Conservation (phyloP, 148 eudicot species). For the Suaeda aralocaspica region DNA sequence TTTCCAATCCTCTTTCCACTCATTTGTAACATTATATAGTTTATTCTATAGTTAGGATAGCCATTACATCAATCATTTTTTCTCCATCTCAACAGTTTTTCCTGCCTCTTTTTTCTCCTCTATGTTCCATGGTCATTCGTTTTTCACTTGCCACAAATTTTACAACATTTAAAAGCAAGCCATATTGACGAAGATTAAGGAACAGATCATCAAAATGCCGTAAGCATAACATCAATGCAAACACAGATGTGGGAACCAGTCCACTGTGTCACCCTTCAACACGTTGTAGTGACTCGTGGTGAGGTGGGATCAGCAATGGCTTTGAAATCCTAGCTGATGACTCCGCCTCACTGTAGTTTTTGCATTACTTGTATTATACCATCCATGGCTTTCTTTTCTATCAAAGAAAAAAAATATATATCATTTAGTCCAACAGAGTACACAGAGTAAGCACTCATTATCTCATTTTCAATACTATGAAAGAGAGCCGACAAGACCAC, state of each 20-base stretch:
- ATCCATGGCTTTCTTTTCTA: conserved; percentile 96
- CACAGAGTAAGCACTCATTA: not conserved
- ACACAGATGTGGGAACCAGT: not conserved
- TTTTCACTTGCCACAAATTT: not conserved
- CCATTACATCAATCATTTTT: too few relatives aligned
- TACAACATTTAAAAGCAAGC: not conserved
- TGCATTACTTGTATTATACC: conserved; percentile 84
- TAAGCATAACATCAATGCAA: not conserved
- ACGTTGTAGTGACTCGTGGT: conserved; percentile 96
- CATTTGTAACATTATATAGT: too few relatives aligned
- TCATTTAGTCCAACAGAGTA: not conserved
- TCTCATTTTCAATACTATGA: not conserved
- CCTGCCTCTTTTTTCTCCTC: not conserved
- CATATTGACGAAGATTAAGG: not conserved
- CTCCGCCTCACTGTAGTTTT: conserved; percentile 49
- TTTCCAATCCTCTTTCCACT: too few relatives aligned
- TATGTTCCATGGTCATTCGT: not conserved
- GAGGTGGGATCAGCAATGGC: conserved; percentile 98
- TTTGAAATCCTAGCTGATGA: conserved; percentile 75
- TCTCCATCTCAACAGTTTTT: not conserved
- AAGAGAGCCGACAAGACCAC: not conserved
- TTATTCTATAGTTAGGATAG: not conserved
- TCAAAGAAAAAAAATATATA: not conserved
- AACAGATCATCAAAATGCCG: not conserved
- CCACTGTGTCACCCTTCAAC: conserved; percentile 53